A percentile compares a stretch with the other conserved stretches of the same genome.
Conservation (phyloP, 176 grass and related monocot genomes). For the Triticum turgidum region DNA sequence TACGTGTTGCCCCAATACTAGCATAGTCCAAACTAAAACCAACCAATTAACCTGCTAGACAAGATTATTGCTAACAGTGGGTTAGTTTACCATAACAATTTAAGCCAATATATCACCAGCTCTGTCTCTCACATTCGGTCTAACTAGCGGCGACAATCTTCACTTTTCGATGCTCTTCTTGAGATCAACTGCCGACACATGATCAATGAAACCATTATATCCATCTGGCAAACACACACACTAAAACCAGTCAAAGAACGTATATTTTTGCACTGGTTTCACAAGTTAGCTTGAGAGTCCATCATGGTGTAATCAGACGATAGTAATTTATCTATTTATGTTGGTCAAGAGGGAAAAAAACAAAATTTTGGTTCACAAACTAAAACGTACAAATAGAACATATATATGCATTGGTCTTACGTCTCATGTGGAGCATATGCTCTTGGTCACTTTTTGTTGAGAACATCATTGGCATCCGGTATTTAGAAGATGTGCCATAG, state of each 20-base stretch:
- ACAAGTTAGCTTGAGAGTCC: not conserved
- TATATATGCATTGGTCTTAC: slow-evolving; percentile 38
- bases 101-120: not conserved
- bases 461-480: slow-evolving; percentile 36
- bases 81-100: not conserved
- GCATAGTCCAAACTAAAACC: too few relatives aligned
- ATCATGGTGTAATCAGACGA: not conserved
- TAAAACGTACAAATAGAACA: not conserved
- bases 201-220: not conserved
- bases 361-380: not conserved
- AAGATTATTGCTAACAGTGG: not conserved
- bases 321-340: not conserved
- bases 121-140: not conserved
- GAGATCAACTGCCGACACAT: not conserved
- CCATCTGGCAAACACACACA: not conserved
- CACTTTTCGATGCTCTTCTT: not conserved
- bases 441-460: slow-evolving; percentile 34
- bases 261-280: not conserved
- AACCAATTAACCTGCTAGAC: too few relatives aligned
- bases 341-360: not conserved
- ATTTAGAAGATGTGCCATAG: slow-evolving; percentile 53
- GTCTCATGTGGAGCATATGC: slow-evolving; percentile 45
- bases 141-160: not conserved
- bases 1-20: too few relatives aligned
- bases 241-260: not conserved